Percentiles rank a stretch among this genome's conserved stretches.
These are phyloP conservation scores for Lactarius evosmus DNA, from an alignment of 768 basidiomycete species.

Conservation along the genomic window DNA sequence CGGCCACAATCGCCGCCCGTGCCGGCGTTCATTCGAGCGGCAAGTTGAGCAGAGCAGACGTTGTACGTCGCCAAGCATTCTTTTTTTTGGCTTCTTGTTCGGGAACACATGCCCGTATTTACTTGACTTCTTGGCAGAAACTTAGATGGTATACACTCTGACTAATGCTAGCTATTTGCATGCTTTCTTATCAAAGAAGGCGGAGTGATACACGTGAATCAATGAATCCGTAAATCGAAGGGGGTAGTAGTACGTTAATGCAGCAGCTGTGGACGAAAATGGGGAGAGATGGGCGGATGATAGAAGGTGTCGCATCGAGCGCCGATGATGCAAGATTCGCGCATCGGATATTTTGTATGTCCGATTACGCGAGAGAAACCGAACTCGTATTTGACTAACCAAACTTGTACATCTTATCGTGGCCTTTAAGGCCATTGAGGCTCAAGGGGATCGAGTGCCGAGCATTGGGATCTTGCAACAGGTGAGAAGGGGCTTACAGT, in stretches of 20 bases:
- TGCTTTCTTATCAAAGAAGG: constrained; percentile 8
- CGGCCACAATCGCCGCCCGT: neutral
- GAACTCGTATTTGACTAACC: neutral
- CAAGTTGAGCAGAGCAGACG: neutral
- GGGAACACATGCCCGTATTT: neutral
- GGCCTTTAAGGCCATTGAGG: neutral
- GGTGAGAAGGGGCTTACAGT: neutral
- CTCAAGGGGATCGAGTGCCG: neutral
- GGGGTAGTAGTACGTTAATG: constrained; percentile 7
- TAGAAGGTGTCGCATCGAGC: neutral
- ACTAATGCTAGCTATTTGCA: neutral
- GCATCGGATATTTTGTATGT: constrained; percentile 1
- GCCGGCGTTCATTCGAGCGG: neutral
- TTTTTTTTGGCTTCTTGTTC: neutral
- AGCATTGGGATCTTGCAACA: neutral
- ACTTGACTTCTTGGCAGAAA: neutral
- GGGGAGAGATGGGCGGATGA: constrained; percentile 9
- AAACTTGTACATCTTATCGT: constrained; percentile 6
- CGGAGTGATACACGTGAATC: constrained; percentile 7
- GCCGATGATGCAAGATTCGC: constrained; percentile 18
- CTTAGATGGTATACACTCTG: neutral
- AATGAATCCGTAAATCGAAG: constrained; percentile 12
- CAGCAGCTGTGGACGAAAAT: neutral
- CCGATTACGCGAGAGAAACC: constrained; percentile 12
- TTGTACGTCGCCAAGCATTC: constrained; percentile 9